Percentiles rank a stretch among this genome's conserved stretches.
phyloP scores from a whole-genome alignment of 208 protist genomes.

The Naegleria fowleri region DNA sequence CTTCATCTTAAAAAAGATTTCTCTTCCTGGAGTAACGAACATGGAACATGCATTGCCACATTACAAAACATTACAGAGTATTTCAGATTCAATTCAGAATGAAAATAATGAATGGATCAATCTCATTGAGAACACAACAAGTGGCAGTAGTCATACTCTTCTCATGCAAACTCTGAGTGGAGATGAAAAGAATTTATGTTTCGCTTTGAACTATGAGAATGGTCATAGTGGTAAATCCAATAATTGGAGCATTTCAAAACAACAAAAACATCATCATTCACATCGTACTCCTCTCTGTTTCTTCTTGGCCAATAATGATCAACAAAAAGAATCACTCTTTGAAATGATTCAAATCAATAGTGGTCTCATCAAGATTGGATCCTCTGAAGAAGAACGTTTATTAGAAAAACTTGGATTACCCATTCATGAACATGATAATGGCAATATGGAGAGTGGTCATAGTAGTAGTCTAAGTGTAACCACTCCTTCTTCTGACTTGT shows the following conservation, averaged over 20 bases:
- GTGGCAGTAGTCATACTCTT: too few species aligned
- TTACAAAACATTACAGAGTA: not conserved
- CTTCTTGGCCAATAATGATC: not conserved
- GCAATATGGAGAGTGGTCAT: not conserved
- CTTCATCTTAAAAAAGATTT: not conserved
- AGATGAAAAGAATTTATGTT: not conserved
- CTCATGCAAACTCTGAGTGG: not conserved
- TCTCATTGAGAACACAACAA: too few species aligned
- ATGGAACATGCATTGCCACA: not conserved
- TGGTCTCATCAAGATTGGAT: not conserved
- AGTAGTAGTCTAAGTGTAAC: too few species aligned
- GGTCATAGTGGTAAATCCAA: not conserved
- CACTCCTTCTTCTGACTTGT: too few species aligned
- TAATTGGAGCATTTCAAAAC: too few species aligned
- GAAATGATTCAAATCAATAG: not conserved
- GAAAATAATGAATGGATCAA: not conserved
- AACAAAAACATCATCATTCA: too few species aligned
- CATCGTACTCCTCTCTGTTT: not conserved
- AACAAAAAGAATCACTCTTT: not conserved
- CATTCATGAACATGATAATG: not conserved
- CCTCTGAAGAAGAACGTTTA: not conserved
- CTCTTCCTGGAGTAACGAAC: not conserved
- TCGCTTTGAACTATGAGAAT: not conserved
- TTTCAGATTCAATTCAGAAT: not conserved
- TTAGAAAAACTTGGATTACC: not conserved